Conservation (phyloP, 2,329 filamentous ascomycete genomes). For the Acephala macrosclerotiorum region DNA sequence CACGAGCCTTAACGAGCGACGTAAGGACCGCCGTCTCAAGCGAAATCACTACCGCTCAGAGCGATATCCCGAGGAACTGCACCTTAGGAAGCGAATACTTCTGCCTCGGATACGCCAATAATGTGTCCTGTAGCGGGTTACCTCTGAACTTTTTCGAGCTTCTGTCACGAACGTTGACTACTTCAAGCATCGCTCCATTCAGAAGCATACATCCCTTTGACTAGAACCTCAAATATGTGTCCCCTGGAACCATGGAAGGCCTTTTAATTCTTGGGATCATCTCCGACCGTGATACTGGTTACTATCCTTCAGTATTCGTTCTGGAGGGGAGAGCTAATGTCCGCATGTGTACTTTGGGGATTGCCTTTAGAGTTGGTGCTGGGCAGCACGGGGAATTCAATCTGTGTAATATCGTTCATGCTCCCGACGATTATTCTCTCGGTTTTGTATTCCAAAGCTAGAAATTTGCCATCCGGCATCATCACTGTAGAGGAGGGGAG, state of each 20-base stretch:
- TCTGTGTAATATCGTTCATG: slow-evolving; percentile 5
- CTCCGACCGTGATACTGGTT: slow-evolving; percentile 1
- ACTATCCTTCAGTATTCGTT: slow-evolving; percentile 6
- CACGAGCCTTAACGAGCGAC: not conserved
- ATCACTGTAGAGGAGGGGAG: not conserved
- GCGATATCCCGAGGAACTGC: not conserved
- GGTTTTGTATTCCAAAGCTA: slow-evolving; percentile 11
- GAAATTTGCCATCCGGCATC: slow-evolving; percentile 2
- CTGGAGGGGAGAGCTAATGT: slow-evolving; percentile 1
- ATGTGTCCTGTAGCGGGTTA: not conserved
- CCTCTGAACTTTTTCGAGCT: slow-evolving; percentile 8
- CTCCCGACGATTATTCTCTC: slow-evolving; percentile 3
- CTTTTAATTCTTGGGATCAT: slow-evolving; percentile 8
- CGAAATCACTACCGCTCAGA: not conserved
- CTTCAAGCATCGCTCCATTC: slow-evolving; percentile 6
- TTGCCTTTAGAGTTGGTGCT: slow-evolving; percentile 8
- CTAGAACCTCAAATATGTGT: slow-evolving; percentile 6
- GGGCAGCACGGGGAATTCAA: not conserved
- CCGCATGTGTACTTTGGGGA: not conserved
- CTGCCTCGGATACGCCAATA: not conserved
- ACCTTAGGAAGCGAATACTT: slow-evolving; percentile 7
- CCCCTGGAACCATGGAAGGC: not conserved
- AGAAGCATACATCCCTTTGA: not conserved
- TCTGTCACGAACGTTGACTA: not conserved
- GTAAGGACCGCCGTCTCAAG: not conserved